Percentiles rank a stretch among this genome's conserved stretches.
These are phyloP conservation scores for Leccinum broughii DNA, from an alignment of 768 basidiomycete species.

Conservation along the genomic window DNA sequence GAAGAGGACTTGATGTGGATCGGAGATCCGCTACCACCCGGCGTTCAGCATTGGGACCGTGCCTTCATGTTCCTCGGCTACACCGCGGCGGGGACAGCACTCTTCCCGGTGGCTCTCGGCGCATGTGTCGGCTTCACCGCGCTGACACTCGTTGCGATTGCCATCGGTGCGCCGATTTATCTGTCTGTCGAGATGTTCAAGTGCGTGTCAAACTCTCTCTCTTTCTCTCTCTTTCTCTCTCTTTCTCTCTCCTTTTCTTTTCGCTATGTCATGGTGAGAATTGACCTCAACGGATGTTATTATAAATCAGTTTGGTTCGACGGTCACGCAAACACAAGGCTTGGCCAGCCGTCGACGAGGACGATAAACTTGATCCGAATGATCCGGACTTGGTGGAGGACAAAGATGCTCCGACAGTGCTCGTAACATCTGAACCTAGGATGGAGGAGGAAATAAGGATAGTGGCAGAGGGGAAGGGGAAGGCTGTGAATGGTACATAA, in stretches of 20 bases:
- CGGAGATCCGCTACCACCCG: conserved; percentile 20
- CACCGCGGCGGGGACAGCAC: neutral
- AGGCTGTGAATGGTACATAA: neutral
- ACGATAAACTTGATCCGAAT: neutral
- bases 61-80: neutral
- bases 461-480: neutral
- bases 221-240: no score
- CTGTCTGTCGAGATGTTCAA: neutral
- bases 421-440: neutral
- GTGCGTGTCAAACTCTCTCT: neutral
- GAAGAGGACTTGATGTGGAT: conserved; percentile 20
- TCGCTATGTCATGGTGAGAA: neutral
- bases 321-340: neutral
- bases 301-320: neutral
- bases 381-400: neutral
- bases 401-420: neutral
- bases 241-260: neutral
- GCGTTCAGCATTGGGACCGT: conserved; percentile 19
- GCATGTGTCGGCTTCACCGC: conserved; percentile 6
- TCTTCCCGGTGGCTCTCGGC: conserved; percentile 18
- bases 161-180: neutral
- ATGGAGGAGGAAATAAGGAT: neutral
- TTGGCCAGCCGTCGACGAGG: neutral
- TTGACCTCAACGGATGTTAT: neutral
- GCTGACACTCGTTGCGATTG: neutral